Evolutionary conservation across 352 stramenopile genomes (phyloP), one percentile per base, ranked within the genome.

Genomic region (Pythium rishiriense): DNA sequence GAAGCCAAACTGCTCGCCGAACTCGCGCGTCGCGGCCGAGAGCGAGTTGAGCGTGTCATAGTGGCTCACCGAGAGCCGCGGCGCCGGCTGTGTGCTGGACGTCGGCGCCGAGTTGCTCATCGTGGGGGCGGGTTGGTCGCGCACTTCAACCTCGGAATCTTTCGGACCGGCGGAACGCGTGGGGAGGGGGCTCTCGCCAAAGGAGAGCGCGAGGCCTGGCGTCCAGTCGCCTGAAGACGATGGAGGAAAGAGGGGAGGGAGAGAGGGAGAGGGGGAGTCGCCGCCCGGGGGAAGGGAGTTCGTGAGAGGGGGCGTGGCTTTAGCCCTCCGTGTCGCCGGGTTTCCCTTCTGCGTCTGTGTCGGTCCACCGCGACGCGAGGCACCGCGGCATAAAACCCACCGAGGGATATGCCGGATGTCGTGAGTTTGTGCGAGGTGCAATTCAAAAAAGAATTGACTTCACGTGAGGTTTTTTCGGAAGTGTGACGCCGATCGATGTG

Each of bases 21-120:
- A 93, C 71, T 93, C 81, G 49, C 74, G 73, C 43, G 84, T 93
- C 41, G 84, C 84, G 41, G 82, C 75, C 35, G 84, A 91, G 8
- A 93, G 76, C 58, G 84, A 78, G 64, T 93, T 93, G 25, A 89
- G 73, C 62, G 84, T 76, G 65, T 87, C 79, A 9, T 88, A 70
- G 42, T 83, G 78, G 42, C 84, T 66, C 50, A 66, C 70, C 19
- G 66, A 72, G 3, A 54, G 15, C 33, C 76, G 75, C 43, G 80
- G 75, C 24, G 83, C 82, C 56, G 72, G 68, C 21, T 46, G 75
- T 14, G 73, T 55, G 69, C 79, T 89, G 52, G 75, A 68, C 8
- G 47, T 11, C 4, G 45, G 54, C 15, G 66, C 41, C 19, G 41
- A 47, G 19, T 26, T 62, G 42, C 53, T 68, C 66, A 65, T 64